phyloP scores from a whole-genome alignment of 2,329 filamentous ascomycete genomes.

The Trichophyton simii region DNA sequence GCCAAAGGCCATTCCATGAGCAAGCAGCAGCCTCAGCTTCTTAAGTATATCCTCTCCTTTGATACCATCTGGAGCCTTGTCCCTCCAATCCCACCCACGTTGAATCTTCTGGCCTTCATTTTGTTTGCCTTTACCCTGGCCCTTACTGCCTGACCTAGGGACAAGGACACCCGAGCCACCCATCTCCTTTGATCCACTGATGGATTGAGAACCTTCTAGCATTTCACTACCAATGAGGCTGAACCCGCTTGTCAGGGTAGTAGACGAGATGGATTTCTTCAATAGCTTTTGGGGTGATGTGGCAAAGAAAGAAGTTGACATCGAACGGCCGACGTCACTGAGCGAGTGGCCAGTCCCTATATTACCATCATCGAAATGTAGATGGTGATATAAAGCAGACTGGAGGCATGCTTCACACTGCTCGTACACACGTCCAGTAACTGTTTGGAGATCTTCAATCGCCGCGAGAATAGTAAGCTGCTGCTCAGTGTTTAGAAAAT shows the following conservation, averaged over 20 bases:
- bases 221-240: constrained; percentile 63
- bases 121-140: constrained; percentile 6
- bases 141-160: constrained; percentile 15
- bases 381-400: constrained; percentile 59
- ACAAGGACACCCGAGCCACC: constrained; percentile 38
- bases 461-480: constrained; percentile 64
- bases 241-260: constrained; percentile 48
- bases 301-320: constrained; percentile 15
- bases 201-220: constrained; percentile 36
- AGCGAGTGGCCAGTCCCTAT: constrained; percentile 7
- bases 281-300: constrained; percentile 54
- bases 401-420: constrained; percentile 68
- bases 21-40: constrained; percentile 59
- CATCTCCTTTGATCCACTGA: constrained; percentile 19
- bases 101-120: constrained; percentile 28
- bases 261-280: constrained; percentile 46
- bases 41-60: constrained; percentile 59
- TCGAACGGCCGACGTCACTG: constrained; percentile 7
- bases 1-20: constrained; percentile 50
- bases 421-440: constrained; percentile 57
- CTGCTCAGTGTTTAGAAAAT: constrained; percentile 55
- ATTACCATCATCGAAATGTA: constrained; percentile 40
- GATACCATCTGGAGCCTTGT: constrained; percentile 43
- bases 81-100: constrained; percentile 63
- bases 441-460: constrained; percentile 66